A percentile compares a stretch with the other conserved stretches of the same genome.
phyloP scores from a whole-genome alignment of 2,329 filamentous ascomycete species.

The Alternaria brassicae region DNA sequence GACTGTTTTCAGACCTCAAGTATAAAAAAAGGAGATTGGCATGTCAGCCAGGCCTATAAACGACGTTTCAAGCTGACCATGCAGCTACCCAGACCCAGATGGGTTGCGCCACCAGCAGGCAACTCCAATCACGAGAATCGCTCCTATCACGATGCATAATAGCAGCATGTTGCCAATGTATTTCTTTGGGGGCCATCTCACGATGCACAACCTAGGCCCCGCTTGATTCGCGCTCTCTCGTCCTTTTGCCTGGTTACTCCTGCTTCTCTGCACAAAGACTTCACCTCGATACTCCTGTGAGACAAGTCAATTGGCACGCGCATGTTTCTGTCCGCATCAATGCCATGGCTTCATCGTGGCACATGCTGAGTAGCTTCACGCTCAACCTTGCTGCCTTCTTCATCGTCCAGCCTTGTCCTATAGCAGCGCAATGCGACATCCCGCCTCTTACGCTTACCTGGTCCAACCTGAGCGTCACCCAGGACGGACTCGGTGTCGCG shows the following conservation, averaged over 20 bases:
- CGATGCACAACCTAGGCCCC: neutral
- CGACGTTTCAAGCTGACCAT: slow-evolving; percentile 2
- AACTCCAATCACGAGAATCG: neutral
- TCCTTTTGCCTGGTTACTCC: neutral
- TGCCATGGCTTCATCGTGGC: slow-evolving; percentile 1
- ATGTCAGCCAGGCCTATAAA: neutral
- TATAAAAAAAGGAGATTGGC: neutral
- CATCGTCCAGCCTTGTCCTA: neutral
- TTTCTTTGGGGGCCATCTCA: neutral
- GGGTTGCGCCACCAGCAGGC: neutral
- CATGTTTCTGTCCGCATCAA: neutral
- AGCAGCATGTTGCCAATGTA: neutral
- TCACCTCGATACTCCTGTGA: neutral
- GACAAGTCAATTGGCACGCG: neutral
- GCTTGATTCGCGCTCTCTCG: neutral
- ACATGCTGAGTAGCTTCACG: neutral
- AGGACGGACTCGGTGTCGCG: slow-evolving; percentile 18
- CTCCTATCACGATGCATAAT: slow-evolving; percentile 2
- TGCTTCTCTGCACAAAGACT: neutral
- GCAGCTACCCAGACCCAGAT: neutral
- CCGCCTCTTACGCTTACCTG: slow-evolving; percentile 13
- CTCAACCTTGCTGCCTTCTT: neutral
- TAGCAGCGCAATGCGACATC: slow-evolving; percentile 12
- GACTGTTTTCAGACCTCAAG: neutral
- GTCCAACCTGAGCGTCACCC: slow-evolving; percentile 17